Evolutionary conservation across 768 basidiomycete genomes (phyloP), one percentile per base, ranked within the genome.

Genomic region (Podaxis sp.): DNA sequence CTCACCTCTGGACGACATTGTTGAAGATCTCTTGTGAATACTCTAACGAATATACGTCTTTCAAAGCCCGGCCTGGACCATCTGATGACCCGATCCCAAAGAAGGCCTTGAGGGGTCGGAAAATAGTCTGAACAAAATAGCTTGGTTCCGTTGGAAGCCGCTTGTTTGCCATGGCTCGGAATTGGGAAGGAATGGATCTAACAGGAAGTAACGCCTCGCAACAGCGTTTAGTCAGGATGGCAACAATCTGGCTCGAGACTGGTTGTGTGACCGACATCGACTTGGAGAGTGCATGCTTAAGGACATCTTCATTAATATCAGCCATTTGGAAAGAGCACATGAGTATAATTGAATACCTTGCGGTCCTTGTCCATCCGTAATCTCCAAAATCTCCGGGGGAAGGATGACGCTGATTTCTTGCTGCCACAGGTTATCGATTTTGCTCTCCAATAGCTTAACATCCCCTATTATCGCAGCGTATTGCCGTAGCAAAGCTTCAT

Each of bases 171-270:
- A 89, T 88, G 15, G 92, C 92, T 57, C 96, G 84, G 68, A 96
- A 92, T 68, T 98, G 95, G 0, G 91, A 89, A 1, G 94, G 93
- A 69, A 98, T 91, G 0, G 91, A 90, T 53, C 92, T 84, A 62
- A 98, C 91, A 13, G 90, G 87, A 33, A 89, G 83, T 49, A 98
- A 82, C 7, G 88, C 86, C 66, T 97, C 96, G 64, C 87, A 89
- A 66, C 91, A 94, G n/a, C 93, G 86, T 63, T 85, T 83, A 17
- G 85, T 85, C 27, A 98, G 77, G 57, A 96, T 87, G 11, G 77
- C 70, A 25, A 90, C 73, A 59, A 96, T 84, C 58, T 91, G 88
- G 27, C 71, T 78, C 4, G 87, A 83, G 62, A 91, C 73, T 2
- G 84, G 78, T 13, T 82, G 77, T n/a, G 86, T 76, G n/a, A 88